Evolutionary conservation across 164 flowering plant genomes (phyloP), one percentile per base, ranked within the genome.

Genomic region (Piper longum): DNA sequence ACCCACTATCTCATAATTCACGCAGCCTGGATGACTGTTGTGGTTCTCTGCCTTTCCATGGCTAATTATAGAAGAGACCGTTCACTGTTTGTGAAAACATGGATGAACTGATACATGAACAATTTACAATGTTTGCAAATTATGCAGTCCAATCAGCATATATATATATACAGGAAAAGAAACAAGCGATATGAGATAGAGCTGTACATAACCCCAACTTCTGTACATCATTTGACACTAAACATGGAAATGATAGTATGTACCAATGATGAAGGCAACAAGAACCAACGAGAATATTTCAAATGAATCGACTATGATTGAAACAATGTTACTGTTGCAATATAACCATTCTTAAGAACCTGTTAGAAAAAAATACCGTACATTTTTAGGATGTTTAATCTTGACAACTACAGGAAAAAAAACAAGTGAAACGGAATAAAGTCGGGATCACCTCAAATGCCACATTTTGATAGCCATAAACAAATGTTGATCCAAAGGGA

Each of bases 281-380:
- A 57, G 60, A n/a, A 57, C 41, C 41, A 55, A 19, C 14, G 7
- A 39, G 54, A 64, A 52, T 62, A 74, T 74, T 69, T 57, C 54
- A 52, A 17, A 41, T 17, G 19, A 54, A 54, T 52, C 64, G 48
- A 26, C 77, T 69, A 87, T 18, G 90, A 82, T 76, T 88, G 91
- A 75, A 92, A 89, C 60, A 92, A 90, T 39, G 97, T 89, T 7
- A 89, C 85, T 18, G 97, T 89, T 45, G 98, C 97, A 65, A 92
- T 89, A 67, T 88, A 83, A 40, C 93, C 93, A 79, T 89, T 92
- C 73, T 88, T 92, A 95, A 92, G 86, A 18, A 92, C 95, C 98
- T 92, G 82, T 52, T 36, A 40, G 44, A 64, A 65, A 7, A 9
- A 36, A 57, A 5, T 7, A 36, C 2, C 11, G 9, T 40, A n/a